Evolutionary conservation across 2,329 filamentous ascomycete genomes (phyloP).

Genomic region (Penicillium hordei): DNA sequence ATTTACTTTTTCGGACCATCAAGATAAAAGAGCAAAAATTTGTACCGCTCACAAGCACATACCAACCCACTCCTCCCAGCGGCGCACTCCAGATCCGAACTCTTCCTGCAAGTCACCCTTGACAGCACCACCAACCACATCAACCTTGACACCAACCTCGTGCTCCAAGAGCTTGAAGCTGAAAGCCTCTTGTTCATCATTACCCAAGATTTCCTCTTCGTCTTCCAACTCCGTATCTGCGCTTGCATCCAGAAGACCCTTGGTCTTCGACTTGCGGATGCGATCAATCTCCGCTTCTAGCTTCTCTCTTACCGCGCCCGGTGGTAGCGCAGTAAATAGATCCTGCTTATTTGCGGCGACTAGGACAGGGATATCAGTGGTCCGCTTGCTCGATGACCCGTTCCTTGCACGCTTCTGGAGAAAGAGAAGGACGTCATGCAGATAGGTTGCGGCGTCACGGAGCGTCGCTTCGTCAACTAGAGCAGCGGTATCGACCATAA

Average conservation of each 20-base stretch:
- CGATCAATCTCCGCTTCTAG: slow-evolving; percentile 80
- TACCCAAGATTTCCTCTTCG: slow-evolving; percentile 82
- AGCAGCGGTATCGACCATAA: slow-evolving; percentile 80
- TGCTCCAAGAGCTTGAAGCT: slow-evolving; percentile 79
- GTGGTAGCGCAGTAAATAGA: slow-evolving; percentile 86
- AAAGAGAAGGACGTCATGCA: slow-evolving; percentile 82
- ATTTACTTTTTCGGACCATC: slow-evolving; percentile 2
- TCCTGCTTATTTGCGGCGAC: slow-evolving; percentile 95
- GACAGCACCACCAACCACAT: slow-evolving; percentile 67
- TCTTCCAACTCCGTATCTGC: slow-evolving; percentile 59
- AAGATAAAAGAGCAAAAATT: background rate
- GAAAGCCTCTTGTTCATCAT: slow-evolving; percentile 75
- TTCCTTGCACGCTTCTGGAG: slow-evolving; percentile 69
- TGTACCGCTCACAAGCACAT: slow-evolving; percentile 58
- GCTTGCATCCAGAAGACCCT: slow-evolving; percentile 78
- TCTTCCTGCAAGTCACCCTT: slow-evolving; percentile 57
- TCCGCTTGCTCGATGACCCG: slow-evolving; percentile 56
- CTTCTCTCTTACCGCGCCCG: slow-evolving; percentile 68
- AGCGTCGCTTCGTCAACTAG: slow-evolving; percentile 54
- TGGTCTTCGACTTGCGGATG: slow-evolving; percentile 73
- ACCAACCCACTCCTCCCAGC: slow-evolving; percentile 91
- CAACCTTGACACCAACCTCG: slow-evolving; percentile 70
- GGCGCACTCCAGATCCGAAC: slow-evolving; percentile 69
- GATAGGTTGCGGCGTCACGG: slow-evolving; percentile 73
- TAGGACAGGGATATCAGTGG: slow-evolving; percentile 68